These are phyloP conservation scores for Kwoniella newhampshirensis DNA, from an alignment of 768 basidiomycete genomes.

Conservation along the genomic window DNA sequence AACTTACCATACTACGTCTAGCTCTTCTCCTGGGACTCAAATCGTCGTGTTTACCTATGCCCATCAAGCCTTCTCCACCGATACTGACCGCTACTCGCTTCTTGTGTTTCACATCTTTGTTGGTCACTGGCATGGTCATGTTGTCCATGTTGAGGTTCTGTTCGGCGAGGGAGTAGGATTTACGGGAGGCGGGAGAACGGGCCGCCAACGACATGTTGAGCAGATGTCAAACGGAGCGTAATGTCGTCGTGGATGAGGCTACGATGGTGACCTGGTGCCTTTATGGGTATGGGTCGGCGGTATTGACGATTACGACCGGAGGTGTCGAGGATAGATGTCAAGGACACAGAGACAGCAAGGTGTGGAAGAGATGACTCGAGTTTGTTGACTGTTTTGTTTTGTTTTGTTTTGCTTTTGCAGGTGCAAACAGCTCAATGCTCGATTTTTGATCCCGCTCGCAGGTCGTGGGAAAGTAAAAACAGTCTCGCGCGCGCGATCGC, in stretches of 20 bases:
- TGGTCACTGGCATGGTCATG: conserved; percentile 21
- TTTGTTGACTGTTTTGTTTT: conserved; percentile 1
- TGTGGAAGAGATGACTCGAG: background rate
- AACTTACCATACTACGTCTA: conserved; percentile 30
- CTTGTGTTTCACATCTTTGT: conserved; percentile 18
- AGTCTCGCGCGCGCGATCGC: too few species aligned
- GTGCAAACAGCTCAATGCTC: background rate
- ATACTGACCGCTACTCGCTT: conserved; percentile 18
- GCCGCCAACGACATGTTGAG: conserved; percentile 28
- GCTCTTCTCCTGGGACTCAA: conserved; percentile 35
- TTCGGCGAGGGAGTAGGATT: conserved; percentile 29
- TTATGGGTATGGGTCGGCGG: too few species aligned
- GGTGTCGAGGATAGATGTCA: background rate
- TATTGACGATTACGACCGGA: too few species aligned
- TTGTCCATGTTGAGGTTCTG: conserved; percentile 26
- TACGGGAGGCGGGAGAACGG: conserved; percentile 22
- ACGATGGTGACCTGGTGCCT: too few species aligned
- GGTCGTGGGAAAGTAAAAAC: conserved; percentile 22
- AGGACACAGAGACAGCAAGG: background rate
- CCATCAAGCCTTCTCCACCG: conserved; percentile 17
- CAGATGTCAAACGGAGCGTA: background rate
- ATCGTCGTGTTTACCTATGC: background rate
- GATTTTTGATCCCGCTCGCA: conserved; percentile 8
- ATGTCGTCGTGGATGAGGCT: background rate
- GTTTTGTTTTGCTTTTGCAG: conserved; percentile 9